A percentile compares a stretch with the other conserved stretches of the same genome.
Evolutionary conservation across 2,329 filamentous ascomycete species (phyloP).

Genomic region (Fusarium proliferatum): DNA sequence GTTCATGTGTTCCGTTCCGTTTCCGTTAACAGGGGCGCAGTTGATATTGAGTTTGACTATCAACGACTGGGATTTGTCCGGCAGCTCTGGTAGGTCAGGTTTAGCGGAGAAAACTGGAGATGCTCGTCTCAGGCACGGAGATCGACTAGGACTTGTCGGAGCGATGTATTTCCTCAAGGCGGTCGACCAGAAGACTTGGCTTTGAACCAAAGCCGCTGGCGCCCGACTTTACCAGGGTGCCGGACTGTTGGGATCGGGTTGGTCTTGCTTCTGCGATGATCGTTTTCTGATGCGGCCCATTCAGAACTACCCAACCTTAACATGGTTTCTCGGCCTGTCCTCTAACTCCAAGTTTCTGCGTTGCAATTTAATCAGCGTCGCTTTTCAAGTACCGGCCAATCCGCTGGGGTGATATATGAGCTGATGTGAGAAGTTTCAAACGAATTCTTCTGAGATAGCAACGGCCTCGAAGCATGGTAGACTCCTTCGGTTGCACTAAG

Average conservation of each 20-base stretch:
- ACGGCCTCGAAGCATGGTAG: neutral
- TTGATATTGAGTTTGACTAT: constrained; percentile 34
- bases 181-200: constrained; percentile 40
- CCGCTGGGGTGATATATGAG: neutral
- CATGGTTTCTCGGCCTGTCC: neutral
- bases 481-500: neutral
- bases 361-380: constrained; percentile 13
- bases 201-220: constrained; percentile 43
- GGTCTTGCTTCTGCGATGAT: constrained; percentile 26
- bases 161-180: constrained; percentile 27
- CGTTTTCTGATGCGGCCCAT: constrained; percentile 31
- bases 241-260: constrained; percentile 31
- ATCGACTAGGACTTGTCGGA: constrained; percentile 28
- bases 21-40: constrained; percentile 14
- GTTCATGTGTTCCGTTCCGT: constrained; percentile 22
- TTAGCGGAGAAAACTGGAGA: constrained; percentile 33
- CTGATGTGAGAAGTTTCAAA: neutral
- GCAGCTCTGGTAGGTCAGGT: constrained; percentile 14
- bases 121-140: constrained; percentile 37
- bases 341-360: neutral
- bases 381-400: constrained; percentile 18
- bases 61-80: constrained; percentile 3
- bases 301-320: constrained; percentile 19
- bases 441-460: neutral
- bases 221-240: constrained; percentile 39